Evolutionary conservation across 768 basidiomycete species (phyloP), one percentile per base, ranked within the genome.

Genomic region (Tricholoma furcatifolium): DNA sequence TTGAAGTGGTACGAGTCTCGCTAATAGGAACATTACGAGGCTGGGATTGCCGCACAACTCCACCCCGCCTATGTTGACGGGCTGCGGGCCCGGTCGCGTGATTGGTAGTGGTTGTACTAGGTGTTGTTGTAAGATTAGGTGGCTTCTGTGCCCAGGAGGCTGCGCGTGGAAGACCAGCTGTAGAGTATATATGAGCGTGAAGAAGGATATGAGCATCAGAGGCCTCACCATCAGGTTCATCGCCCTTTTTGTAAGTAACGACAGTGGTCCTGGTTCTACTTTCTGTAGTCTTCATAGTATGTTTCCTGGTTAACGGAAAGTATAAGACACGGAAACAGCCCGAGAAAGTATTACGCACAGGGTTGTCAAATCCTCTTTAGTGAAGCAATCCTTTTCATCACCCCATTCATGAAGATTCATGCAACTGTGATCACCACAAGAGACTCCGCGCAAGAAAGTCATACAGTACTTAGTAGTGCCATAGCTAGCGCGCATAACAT

Each of bases 401-500:
- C 95, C 97, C 92, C 93, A 97, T 67, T 98, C 97, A 66, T 99
- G 97, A 40, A 95, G 73, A 67, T 91, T 90, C 85, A 95, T 88
- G 70, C 97, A 99, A 58, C 82, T 85, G 61, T 90, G 87, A 62
- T 93, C 93, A 53, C 85, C 80, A 69, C 97, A 99, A 54, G 79
- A 78, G 32, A 82, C 79, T 17, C 91, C 85, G 38, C 95, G 88
- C 55, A 99, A 80, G 67, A 97, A 98, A 3, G 86, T 78, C 84
- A 98, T 94, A 71, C 97, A 99, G 64, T 99, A 99, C 69, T 97
- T 92, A 30, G 96, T 96, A 14, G 95, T 98, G 23, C 97, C 97
- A 67, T 92, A 87, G 64, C 92, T 95, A 15, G 94, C 96, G 55
- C 92, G 81, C 84, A 99, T 88, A 40, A 91, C 78, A 55, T 95